Evolutionary conservation across 202 grass and related monocot genomes (phyloP).

Genomic region (Miscanthus sacchariflorus): DNA sequence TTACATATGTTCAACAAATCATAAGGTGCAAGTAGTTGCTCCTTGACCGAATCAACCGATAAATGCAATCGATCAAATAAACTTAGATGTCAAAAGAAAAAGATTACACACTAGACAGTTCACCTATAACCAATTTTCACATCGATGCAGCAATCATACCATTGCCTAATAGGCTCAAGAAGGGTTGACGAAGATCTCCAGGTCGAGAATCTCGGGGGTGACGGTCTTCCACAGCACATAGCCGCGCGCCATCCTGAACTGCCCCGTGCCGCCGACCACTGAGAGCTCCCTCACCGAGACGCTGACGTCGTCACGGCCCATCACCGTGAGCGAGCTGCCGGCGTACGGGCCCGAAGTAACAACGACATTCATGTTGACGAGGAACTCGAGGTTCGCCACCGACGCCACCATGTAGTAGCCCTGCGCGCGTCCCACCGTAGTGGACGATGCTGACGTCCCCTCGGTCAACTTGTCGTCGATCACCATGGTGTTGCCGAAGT

Average conservation of each 20-base stretch:
- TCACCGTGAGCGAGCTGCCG: background rate
- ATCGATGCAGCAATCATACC: background rate
- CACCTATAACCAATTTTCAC: background rate
- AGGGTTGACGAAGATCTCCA: constrained; percentile 6
- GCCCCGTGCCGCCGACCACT: background rate
- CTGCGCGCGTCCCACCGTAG: background rate
- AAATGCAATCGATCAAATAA: background rate
- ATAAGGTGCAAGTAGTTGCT: background rate
- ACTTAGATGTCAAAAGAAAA: background rate
- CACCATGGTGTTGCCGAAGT: background rate
- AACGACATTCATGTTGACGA: background rate
- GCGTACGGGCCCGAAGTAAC: background rate
- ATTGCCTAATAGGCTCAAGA: background rate
- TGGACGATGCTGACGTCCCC: background rate
- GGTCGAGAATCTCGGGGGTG: background rate
- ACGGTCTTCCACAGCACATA: background rate
- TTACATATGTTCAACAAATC: background rate
- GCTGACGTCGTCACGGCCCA: background rate
- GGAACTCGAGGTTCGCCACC: background rate
- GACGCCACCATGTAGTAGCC: constrained; percentile 1
- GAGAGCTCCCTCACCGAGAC: background rate
- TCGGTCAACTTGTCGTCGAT: background rate
- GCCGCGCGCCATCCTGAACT: background rate
- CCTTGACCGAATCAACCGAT: background rate
- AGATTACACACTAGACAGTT: background rate